Evolutionary conservation across 306 rosid species (phyloP).

Genomic region (Styphnolobium japonicum): DNA sequence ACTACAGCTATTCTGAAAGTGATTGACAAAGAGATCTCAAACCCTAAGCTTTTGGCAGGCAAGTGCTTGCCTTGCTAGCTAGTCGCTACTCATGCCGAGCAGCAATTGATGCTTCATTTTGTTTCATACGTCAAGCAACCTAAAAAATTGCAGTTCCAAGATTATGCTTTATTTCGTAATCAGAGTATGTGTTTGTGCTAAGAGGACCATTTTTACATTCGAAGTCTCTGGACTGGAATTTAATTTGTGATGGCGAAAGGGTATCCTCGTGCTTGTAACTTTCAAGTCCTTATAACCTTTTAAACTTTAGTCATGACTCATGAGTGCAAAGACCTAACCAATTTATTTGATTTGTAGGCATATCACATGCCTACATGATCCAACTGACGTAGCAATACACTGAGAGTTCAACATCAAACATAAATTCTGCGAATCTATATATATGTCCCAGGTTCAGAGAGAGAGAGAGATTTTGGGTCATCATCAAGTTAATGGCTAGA

Average conservation of each 20-base stretch:
- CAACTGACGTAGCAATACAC: not conserved
- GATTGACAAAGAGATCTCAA: constrained; percentile 25
- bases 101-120: not conserved
- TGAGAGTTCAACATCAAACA: constrained; percentile 28
- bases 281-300: not conserved
- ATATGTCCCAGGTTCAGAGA: not conserved
- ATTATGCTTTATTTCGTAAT: not conserved
- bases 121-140: not conserved
- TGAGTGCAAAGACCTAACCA: not conserved
- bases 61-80: constrained; percentile 19
- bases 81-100: not conserved
- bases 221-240: constrained; percentile 24
- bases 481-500: not conserved
- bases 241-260: constrained; percentile 7
- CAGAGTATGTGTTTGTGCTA: not conserved
- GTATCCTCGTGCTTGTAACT: not conserved
- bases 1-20: constrained; percentile 18
- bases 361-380: constrained; percentile 2
- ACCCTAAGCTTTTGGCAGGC: constrained; percentile 25
- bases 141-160: not conserved
- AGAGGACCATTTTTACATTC: constrained; percentile 25
- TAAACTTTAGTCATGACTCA: not conserved
- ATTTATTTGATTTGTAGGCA: constrained; percentile 5
- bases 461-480: not conserved
- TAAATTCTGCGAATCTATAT: constrained; percentile 6